Evolutionary conservation across 352 stramenopile genomes (phyloP).

Genomic region (Phytophthora hybrid): DNA sequence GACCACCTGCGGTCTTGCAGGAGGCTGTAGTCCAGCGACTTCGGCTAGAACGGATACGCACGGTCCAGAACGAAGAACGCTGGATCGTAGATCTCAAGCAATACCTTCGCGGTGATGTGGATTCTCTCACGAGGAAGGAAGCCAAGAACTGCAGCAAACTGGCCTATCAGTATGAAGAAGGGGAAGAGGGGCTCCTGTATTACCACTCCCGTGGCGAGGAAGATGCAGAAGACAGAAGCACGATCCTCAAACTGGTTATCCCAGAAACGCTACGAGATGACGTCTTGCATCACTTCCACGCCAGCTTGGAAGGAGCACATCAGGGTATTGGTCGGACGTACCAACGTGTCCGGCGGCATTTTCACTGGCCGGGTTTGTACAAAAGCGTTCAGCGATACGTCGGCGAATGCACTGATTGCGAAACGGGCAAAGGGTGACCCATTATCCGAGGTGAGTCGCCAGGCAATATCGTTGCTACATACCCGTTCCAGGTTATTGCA

Average conservation of each 20-base stretch:
- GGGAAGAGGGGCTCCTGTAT: background rate
- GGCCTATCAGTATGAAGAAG: background rate
- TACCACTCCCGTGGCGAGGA: background rate
- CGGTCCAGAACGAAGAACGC: slow-evolving; percentile 5
- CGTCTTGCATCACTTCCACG: too few species aligned
- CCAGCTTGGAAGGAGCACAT: too few species aligned
- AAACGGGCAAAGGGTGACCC: too few species aligned
- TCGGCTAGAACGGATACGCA: background rate
- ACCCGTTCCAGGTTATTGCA: too few species aligned
- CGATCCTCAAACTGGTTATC: background rate
- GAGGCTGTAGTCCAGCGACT: background rate
- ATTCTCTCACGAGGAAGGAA: background rate
- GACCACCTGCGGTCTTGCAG: background rate
- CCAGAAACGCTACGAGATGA: too few species aligned
- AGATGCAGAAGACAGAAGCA: background rate
- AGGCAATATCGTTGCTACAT: too few species aligned
- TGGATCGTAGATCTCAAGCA: slow-evolving; percentile 10
- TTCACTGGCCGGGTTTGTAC: too few species aligned
- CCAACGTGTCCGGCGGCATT: too few species aligned
- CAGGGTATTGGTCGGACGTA: too few species aligned
- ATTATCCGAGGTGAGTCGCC: too few species aligned
- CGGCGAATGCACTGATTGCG: too few species aligned
- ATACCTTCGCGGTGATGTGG: slow-evolving; percentile 3
- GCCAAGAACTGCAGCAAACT: background rate
- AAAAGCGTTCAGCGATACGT: too few species aligned